Conservation (phyloP, 345 rosid species). For the Streptanthus diversifolius region DNA sequence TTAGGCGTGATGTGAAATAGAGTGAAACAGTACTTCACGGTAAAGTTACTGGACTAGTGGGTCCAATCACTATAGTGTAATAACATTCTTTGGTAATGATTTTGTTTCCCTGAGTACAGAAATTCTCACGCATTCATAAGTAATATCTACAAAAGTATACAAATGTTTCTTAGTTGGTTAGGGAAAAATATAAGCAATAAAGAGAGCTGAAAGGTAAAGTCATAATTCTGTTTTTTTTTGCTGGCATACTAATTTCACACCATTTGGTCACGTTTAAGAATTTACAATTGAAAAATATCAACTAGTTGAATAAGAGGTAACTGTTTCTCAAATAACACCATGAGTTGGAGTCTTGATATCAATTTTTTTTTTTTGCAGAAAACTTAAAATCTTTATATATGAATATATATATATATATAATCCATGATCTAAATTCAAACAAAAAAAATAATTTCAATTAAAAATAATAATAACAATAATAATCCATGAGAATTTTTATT, state of each 20-base stretch:
- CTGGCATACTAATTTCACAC: conserved; percentile 16
- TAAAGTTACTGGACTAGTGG: conserved; percentile 1
- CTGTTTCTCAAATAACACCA: not conserved
- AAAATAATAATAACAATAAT: too few relatives aligned
- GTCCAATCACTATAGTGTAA: not conserved
- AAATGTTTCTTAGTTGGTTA: conserved; percentile 4
- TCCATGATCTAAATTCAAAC: too few relatives aligned
- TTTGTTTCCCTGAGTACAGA: conserved; percentile 16
- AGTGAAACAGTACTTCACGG: not conserved
- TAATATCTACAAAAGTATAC: conserved; percentile 7
- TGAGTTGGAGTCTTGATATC: not conserved
- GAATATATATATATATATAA: too few relatives aligned
- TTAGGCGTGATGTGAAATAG: not conserved
- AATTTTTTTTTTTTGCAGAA: not conserved
- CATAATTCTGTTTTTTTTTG: conserved; percentile 19
- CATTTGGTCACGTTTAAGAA: conserved; percentile 9
- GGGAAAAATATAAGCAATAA: conserved; percentile 21
- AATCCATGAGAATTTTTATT: too few relatives aligned
- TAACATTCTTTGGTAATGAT: conserved; percentile 22
- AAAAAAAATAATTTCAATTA: too few relatives aligned
- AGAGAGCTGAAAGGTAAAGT: conserved; percentile 6
- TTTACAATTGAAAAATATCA: not conserved
- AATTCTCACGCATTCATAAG: not conserved
- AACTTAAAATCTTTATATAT: too few relatives aligned
- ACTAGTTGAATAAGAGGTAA: not conserved